Base-by-base conservation (phyloP, 1,284 basidiomycete species). In the Boletus albobrunnescens region DNA sequence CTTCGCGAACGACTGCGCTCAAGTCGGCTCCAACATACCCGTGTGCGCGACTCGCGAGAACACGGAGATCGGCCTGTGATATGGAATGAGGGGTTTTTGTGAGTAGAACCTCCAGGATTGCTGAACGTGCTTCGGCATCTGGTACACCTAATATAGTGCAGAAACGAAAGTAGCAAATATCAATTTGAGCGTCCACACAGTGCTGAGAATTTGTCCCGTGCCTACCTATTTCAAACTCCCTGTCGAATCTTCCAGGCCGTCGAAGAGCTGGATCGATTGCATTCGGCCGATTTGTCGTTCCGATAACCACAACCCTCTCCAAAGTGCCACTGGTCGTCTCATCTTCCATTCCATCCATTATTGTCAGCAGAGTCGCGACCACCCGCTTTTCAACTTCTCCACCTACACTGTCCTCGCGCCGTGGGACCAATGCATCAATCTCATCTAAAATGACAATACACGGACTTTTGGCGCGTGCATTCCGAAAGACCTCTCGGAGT, bases 11-110 rank as follows among this genome's bases (percentile, higher is more conserved):
- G 37, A 98, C 83, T 0, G 94, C 90, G 37, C 85, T 84, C 26
- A 99, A 76, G 66, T 99, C 96, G 2, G 96, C 96, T 8, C 96
- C 96, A 40, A 99, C 96, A 62, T 95, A 99, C 0, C 96, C 96
- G 57, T 99, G 94, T 2, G 94, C 94, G 22, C 83, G 80, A 11
- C 79, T 73, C 0, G 94, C 88, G 13, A 97, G 68, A 0, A 75
- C 58, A 19, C 74, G 69, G 2, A 98, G 76, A 4, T 91, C 81
- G 0, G 74, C 71, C 1, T 69, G 61, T 0, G 78, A 66, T 41
- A 97, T 77, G 2, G 72, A 66, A 60, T 97, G 83, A 0, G 96
- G 95, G 6, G 88, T 88, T 53, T 84, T 85, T 11, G 78, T 63
- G 0, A 98, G 78, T 16, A 97, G 72, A 33, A 96, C 90, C 16